Conservation (phyloP, 108 stramenopile species). For the Skeletonema tropicum region DNA sequence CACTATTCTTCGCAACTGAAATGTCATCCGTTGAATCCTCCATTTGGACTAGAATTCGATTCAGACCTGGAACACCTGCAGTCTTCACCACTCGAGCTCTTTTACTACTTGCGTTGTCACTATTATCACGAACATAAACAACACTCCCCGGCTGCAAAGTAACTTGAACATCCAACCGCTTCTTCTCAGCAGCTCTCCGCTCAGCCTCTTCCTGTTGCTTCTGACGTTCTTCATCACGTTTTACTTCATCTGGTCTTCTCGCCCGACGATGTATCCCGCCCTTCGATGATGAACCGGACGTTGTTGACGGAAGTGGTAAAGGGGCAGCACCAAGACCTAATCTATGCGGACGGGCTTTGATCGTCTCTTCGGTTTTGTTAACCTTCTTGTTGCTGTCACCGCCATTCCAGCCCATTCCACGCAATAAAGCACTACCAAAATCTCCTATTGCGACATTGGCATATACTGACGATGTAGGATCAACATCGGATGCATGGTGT, state of each 20-base stretch:
- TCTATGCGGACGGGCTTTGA: conserved; percentile 76
- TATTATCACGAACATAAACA: conserved; percentile 45
- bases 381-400: conserved; percentile 14
- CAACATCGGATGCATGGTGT: conserved; percentile 45
- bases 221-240: conserved; percentile 66
- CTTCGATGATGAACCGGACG: conserved; percentile 1
- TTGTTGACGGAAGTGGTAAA: conserved; percentile 36
- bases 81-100: conserved; percentile 67
- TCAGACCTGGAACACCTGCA: conserved; percentile 85
- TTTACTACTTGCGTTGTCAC: conserved; percentile 3
- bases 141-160: conserved; percentile 83
- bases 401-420: conserved; percentile 92
- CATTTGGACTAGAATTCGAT: conserved; percentile 71
- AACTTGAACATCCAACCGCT: conserved; percentile 67
- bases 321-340: conserved; percentile 88
- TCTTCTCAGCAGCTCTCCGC: conserved; percentile 31
- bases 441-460: conserved; percentile 73
- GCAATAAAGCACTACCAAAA: conserved; percentile 87
- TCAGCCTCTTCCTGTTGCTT: conserved; percentile 53
- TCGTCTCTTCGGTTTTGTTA: conserved; percentile 16
- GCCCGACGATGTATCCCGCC: conserved; percentile 41
- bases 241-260: conserved; percentile 63
- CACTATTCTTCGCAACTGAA: conserved; percentile 64
- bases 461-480: conserved; percentile 66
- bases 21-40: conserved; percentile 57